These are phyloP conservation scores for Endotrypanum monterogeii DNA, from an alignment of 208 protist species.

Conservation along the genomic window DNA sequence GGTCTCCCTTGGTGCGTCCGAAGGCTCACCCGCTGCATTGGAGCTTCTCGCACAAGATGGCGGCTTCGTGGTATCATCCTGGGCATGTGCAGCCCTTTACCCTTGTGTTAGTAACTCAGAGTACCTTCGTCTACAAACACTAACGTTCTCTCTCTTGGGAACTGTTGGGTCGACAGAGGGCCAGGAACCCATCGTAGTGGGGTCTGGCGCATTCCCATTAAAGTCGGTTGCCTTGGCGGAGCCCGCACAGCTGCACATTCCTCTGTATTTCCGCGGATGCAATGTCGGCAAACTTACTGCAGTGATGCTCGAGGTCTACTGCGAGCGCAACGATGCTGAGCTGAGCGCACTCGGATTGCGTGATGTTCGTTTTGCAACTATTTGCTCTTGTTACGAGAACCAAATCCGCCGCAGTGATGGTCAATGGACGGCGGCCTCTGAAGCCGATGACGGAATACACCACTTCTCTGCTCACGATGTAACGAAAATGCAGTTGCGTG, in stretches of 20 bases:
- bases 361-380: conserved; percentile 30
- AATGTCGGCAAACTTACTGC: conserved; percentile 48
- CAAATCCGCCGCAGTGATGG: conserved; percentile 33
- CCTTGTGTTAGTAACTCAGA: conserved; percentile 53
- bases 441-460: conserved; percentile 26
- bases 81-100: conserved; percentile 35
- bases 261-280: conserved; percentile 60
- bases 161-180: conserved; percentile 22
- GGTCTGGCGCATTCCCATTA: conserved; percentile 54
- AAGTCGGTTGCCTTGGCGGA: conserved; percentile 56
- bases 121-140: conserved; percentile 60
- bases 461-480: conserved; percentile 40
- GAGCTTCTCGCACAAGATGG: conserved; percentile 21
- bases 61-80: conserved; percentile 32
- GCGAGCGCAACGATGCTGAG: conserved; percentile 53
- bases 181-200: conserved; percentile 40
- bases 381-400: conserved; percentile 71
- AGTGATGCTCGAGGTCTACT: conserved; percentile 38
- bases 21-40: conserved; percentile 37
- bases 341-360: conserved; percentile 37
- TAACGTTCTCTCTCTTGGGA: conserved; percentile 56
- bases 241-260: conserved; percentile 35
- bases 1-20: conserved; percentile 49
- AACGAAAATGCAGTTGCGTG: conserved; percentile 26
- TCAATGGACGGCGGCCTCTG: conserved; percentile 38